These are phyloP conservation scores for Chlamydomonas incerta DNA, from an alignment of 139 green algal species.

Conservation along the genomic window DNA sequence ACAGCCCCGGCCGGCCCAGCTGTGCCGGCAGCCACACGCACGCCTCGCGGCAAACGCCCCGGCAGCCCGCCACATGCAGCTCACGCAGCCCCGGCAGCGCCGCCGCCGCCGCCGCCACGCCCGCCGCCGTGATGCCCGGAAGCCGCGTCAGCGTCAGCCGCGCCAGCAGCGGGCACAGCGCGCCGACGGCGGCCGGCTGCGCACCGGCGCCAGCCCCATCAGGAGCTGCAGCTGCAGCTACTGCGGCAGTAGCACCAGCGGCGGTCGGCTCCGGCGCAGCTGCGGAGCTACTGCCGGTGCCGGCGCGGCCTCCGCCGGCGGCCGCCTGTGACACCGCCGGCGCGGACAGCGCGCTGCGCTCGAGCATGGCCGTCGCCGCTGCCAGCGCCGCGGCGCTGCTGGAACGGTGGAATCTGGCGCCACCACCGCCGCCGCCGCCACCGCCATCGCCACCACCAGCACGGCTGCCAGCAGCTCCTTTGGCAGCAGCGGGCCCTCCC, in stretches of 20 bases:
- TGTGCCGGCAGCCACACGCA: constrained; percentile 23
- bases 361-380: neutral
- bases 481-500: too few species aligned
- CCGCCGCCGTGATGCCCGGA: constrained; percentile 18
- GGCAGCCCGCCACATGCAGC: constrained; percentile 8
- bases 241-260: too few species aligned
- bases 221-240: too few species aligned
- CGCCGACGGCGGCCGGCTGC: too few species aligned
- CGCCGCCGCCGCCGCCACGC: constrained; percentile 21
- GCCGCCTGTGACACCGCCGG: neutral
- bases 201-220: neutral
- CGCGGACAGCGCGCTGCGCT: neutral
- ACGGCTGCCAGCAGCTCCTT: too few species aligned
- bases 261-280: too few species aligned
- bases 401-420: neutral
- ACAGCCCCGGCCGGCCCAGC: constrained; percentile 19
- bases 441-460: too few species aligned
- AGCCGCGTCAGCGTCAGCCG: constrained; percentile 19
- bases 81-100: neutral
- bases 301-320: neutral
- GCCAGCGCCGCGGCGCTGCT: constrained; percentile 26
- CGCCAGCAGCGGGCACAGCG: neutral
- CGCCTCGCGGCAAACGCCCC: constrained; percentile 26
- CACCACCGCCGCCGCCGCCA: neutral
- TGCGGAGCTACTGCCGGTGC: too few species aligned